Base-by-base conservation (phyloP, 495 filamentous ascomycete species). In the Extremus antarcticus region DNA sequence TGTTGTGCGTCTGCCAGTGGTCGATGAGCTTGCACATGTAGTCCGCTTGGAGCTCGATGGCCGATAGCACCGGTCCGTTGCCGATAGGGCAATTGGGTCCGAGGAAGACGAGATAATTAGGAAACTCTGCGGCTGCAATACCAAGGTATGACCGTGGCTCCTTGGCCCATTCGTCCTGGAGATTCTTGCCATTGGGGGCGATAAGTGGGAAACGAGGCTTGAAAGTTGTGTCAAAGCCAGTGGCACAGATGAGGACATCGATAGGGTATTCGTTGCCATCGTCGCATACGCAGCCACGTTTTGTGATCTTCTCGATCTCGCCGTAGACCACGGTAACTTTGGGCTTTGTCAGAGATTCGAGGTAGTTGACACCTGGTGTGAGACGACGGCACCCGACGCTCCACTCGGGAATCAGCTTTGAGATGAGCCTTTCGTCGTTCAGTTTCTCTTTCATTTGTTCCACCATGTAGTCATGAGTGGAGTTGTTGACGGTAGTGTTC, bases 331-430 rank as follows among this genome's bases (percentile, higher is more conserved):
- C 46, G 8, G 59, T 55, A 51, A 65, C 60, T 49, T 74, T 74
- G 1, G 65, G 59, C 46, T 65, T 54, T 9, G 58, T 62, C 29
- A 74, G 66, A 0, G 70, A 58, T 56, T 74, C 70, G 15, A 66
- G 59, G 48, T 66, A 66, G 38, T 59, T 59, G 19, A 55, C 53
- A 17, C 65, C 65, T 2, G 65, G 65, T 3, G 65, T 64, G 10
- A 66, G 52, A 24, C 65, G 57, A 3, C 63, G 61, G 53, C 65
- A 68, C 7, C 48, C 48, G 16, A 53, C 38, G 25, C 38, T 47
- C 61, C 61, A 68, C 46, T 66, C 63, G 21, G 65, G 65, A 19
- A 67, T 63, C 23, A 67, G 51, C 24, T 61, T 66, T 35, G 19
- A 17, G 21, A 52, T 45, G 35, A 57, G 54, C 4, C 39, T 29